Conservation (phyloP, 2,329 filamentous ascomycete species). For the Neonectria magnoliae region DNA sequence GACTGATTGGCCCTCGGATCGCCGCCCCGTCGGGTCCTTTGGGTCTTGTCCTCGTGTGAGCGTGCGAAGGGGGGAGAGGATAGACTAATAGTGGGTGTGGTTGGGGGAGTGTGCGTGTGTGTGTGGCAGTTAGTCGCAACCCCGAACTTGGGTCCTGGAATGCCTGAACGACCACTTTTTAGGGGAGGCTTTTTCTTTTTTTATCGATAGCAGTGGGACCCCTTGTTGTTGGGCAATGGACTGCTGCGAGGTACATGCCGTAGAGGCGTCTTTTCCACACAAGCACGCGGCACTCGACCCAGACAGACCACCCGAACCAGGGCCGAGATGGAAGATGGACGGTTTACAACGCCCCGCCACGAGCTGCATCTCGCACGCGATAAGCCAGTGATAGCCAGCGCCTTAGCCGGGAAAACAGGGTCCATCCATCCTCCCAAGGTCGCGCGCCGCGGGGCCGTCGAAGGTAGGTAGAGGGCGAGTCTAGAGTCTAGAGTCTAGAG, state of each 20-base stretch:
- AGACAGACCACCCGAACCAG: neutral
- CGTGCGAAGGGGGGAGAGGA: neutral
- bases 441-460: slow-evolving; percentile 1
- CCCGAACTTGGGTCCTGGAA: slow-evolving; percentile 10
- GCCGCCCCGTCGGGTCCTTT: slow-evolving; percentile 12
- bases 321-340: neutral
- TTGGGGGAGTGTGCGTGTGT: slow-evolving; percentile 3
- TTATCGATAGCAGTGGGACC: neutral
- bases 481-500: neutral
- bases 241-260: neutral
- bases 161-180: neutral
- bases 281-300: neutral
- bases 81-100: neutral
- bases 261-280: neutral
- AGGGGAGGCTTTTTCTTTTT: neutral
- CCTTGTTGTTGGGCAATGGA: neutral
- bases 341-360: slow-evolving; percentile 11
- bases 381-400: slow-evolving; percentile 21
- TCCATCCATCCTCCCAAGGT: slow-evolving; percentile 23
- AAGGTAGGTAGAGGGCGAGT: neutral
- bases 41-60: slow-evolving; percentile 18
- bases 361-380: slow-evolving; percentile 16
- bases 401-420: slow-evolving; percentile 20
- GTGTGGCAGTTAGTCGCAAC: slow-evolving; percentile 12
- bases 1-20: slow-evolving; percentile 17